Evolutionary conservation across 176 grass and related monocot genomes (phyloP).

Genomic region (Carex myosuroides): DNA sequence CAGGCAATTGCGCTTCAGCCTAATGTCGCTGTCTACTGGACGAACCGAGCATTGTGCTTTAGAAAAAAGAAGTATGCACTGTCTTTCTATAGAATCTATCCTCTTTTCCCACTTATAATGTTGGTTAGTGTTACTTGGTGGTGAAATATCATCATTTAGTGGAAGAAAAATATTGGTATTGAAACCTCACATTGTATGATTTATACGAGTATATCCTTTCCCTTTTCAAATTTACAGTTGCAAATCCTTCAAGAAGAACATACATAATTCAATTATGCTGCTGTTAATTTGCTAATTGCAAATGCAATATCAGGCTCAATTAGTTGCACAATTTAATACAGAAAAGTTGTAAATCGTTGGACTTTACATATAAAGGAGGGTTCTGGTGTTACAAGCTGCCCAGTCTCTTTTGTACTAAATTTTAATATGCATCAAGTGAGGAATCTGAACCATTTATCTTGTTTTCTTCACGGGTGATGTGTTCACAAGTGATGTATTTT

Average conservation of each 20-base stretch:
- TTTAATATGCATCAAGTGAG: not conserved
- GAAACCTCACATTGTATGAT: not conserved
- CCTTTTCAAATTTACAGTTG: not conserved
- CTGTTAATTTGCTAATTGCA: not conserved
- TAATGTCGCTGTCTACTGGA: slow-evolving; percentile 67
- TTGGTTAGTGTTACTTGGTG: not conserved
- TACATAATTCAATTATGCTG: not conserved
- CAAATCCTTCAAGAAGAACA: not conserved
- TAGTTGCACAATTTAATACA: not conserved
- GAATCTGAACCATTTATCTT: not conserved
- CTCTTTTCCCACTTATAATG: not conserved
- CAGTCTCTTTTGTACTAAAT: not conserved
- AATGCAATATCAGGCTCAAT: not conserved
- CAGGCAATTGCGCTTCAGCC: slow-evolving; percentile 86
- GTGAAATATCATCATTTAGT: not conserved
- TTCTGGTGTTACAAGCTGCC: not conserved
- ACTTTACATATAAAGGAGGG: not conserved
- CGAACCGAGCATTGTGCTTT: slow-evolving; percentile 67
- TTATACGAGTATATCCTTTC: not conserved
- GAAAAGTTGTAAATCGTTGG: not conserved
- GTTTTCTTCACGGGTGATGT: not conserved
- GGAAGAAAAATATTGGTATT: not conserved
- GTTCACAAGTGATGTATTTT: not conserved
- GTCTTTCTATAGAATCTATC: not conserved
- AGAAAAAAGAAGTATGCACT: slow-evolving; percentile 49